Evolutionary conservation across 441 rosid species (phyloP).

Genomic region (Pelargonium fulgidum): DNA sequence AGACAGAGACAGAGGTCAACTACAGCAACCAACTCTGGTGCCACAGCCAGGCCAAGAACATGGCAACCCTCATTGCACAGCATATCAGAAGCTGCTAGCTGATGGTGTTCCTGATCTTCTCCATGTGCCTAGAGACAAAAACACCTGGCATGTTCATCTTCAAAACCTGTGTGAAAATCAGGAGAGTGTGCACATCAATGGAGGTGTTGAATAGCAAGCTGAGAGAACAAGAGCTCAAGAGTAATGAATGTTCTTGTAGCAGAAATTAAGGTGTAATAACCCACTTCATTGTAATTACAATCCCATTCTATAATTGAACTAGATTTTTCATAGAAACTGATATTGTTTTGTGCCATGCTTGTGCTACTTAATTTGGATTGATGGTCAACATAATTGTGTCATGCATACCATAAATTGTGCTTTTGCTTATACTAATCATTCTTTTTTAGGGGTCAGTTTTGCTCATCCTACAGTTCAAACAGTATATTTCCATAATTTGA

Average conservation of each 20-base stretch:
- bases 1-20: slow-evolving; percentile 40
- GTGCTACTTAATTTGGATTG: neutral
- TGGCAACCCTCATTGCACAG: slow-evolving; percentile 89
- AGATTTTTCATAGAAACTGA: neutral
- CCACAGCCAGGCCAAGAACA: slow-evolving; percentile 44
- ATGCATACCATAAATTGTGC: neutral
- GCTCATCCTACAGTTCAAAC: neutral
- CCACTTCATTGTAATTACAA: slow-evolving; percentile 22
- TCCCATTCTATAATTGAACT: slow-evolving; percentile 25
- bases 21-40: slow-evolving; percentile 30
- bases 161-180: slow-evolving; percentile 18
- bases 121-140: slow-evolving; percentile 10
- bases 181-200: neutral
- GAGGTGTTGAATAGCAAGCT: slow-evolving; percentile 2
- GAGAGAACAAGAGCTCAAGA: slow-evolving; percentile 12
- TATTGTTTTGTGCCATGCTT: neutral
- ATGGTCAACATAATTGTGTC: neutral
- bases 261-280: slow-evolving; percentile 12
- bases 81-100: slow-evolving; percentile 64
- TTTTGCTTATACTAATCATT: neutral
- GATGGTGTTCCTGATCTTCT: slow-evolving; percentile 8
- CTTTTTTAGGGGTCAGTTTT: neutral
- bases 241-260: slow-evolving; percentile 28
- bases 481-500: neutral
- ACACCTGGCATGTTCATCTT: slow-evolving; percentile 10